A percentile compares a stretch with the other conserved stretches of the same genome.
These are phyloP conservation scores for Hypoxylon crocopeplum DNA, from an alignment of 495 filamentous ascomycete species.

Conservation along the genomic window DNA sequence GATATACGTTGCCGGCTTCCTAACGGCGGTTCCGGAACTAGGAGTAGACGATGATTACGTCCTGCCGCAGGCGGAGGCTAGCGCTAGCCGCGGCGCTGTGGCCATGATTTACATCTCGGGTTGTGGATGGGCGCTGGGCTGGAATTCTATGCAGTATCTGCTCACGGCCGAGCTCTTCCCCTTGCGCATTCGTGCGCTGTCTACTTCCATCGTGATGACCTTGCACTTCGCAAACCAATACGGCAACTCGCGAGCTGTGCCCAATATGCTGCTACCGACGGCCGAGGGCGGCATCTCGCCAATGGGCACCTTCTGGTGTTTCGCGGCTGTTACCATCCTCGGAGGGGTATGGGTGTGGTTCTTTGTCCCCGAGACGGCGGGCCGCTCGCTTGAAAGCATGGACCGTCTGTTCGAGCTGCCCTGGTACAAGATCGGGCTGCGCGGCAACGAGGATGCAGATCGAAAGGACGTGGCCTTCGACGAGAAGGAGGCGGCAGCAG, in stretches of 20 bases:
- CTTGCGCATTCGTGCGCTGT: slow-evolving; percentile 59
- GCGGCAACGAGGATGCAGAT: slow-evolving; percentile 65
- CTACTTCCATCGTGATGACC: slow-evolving; percentile 58
- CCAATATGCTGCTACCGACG: slow-evolving; percentile 60
- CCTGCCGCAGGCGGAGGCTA: slow-evolving; percentile 40
- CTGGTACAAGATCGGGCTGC: slow-evolving; percentile 69
- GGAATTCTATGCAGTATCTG: slow-evolving; percentile 79
- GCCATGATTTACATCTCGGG: slow-evolving; percentile 72
- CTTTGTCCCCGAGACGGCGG: slow-evolving; percentile 71
- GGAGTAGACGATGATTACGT: slow-evolving; percentile 45
- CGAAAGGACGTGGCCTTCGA: slow-evolving; percentile 47
- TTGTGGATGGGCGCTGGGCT: slow-evolving; percentile 74
- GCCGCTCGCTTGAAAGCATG: slow-evolving; percentile 68
- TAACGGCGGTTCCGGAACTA: slow-evolving; percentile 59
- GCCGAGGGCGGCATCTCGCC: slow-evolving; percentile 55
- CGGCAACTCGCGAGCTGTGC: slow-evolving; percentile 66
- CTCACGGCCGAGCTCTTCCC: slow-evolving; percentile 80
- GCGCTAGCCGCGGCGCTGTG: slow-evolving; percentile 61
- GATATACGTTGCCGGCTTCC: slow-evolving; percentile 72
- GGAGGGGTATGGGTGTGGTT: slow-evolving; percentile 66
- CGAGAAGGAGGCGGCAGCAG: slow-evolving; percentile 28
- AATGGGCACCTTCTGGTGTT: slow-evolving; percentile 70
- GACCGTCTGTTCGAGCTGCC: slow-evolving; percentile 71
- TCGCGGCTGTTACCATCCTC: slow-evolving; percentile 65
- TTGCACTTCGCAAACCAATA: slow-evolving; percentile 79